Conservation (phyloP, 1,139 yeast genomes). For the Candida glucosophila region DNA sequence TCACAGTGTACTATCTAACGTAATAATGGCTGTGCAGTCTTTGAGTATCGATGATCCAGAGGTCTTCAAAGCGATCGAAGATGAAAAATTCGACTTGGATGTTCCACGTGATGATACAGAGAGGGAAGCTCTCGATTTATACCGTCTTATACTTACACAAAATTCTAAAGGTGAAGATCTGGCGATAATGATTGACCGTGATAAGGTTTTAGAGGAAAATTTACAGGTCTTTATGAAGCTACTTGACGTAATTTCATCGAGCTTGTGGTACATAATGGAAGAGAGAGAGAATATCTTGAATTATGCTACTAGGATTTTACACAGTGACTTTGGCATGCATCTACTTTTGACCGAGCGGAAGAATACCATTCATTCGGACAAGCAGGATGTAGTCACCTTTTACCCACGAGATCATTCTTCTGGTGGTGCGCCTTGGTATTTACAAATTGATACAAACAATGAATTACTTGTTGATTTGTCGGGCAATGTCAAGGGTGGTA, state of each 20-base stretch:
- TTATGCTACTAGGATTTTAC: slow-evolving; percentile 72
- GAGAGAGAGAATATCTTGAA: slow-evolving; percentile 64
- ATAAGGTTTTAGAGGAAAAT: slow-evolving; percentile 34
- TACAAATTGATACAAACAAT: slow-evolving; percentile 70
- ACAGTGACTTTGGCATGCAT: slow-evolving; percentile 59
- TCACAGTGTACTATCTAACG: slow-evolving; percentile 53
- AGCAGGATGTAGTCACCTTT: slow-evolving; percentile 27
- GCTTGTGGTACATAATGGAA: slow-evolving; percentile 53
- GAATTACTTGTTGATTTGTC: slow-evolving; percentile 65
- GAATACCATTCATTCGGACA: slow-evolving; percentile 39
- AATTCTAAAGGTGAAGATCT: slow-evolving; percentile 32
- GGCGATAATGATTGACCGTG: slow-evolving; percentile 41
- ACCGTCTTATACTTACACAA: slow-evolving; percentile 37
- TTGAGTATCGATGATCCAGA: slow-evolving; percentile 69
- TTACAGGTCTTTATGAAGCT: slow-evolving; percentile 39
- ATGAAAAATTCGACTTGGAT: slow-evolving; percentile 15
- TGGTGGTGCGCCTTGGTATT: slow-evolving; percentile 64
- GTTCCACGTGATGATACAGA: slow-evolving; percentile 42
- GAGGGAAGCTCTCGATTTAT: slow-evolving; percentile 40
- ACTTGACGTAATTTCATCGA: slow-evolving; percentile 32
- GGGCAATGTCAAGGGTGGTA: slow-evolving; percentile 79
- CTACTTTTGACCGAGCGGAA: slow-evolving; percentile 53
- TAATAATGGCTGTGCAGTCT: slow-evolving; percentile 63
- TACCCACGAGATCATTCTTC: slow-evolving; percentile 40
- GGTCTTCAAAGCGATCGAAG: slow-evolving; percentile 52